These are phyloP conservation scores for Saposhnikovia divaricata DNA, from an alignment of 129 eudicot species.

Conservation along the genomic window DNA sequence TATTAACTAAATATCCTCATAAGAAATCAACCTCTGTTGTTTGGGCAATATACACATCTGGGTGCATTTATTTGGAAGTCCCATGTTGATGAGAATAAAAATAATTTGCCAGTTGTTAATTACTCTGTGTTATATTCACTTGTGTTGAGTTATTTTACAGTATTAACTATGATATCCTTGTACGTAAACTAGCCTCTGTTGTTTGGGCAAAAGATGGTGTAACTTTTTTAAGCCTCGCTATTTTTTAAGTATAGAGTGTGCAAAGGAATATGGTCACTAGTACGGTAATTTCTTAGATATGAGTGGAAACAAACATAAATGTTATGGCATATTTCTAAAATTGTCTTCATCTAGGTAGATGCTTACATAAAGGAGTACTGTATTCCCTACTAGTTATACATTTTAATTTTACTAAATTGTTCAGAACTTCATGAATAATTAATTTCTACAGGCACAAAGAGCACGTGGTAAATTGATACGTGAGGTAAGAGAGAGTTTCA, in stretches of 20 bases:
- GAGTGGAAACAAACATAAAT: background rate
- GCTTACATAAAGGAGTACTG: background rate
- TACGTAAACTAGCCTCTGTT: background rate
- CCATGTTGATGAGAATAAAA: background rate
- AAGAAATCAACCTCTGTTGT: background rate
- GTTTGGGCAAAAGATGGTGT: background rate
- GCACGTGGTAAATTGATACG: slow-evolving; percentile 70
- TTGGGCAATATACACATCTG: background rate
- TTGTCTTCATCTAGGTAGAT: background rate
- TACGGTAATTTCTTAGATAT: background rate
- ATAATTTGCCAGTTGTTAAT: no score
- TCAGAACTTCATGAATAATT: background rate
- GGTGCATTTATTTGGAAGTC: background rate
- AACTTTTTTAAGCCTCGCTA: background rate
- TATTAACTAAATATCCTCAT: background rate
- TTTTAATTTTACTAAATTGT: background rate
- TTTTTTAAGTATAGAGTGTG: background rate
- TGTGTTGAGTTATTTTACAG: background rate
- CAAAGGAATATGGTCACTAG: background rate
- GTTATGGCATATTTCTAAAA: background rate
- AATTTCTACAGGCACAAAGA: slow-evolving; percentile 55
- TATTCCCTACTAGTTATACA: background rate
- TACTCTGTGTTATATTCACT: background rate
- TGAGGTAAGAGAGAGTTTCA: slow-evolving; percentile 59
- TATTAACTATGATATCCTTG: background rate